A percentile compares a stretch with the other conserved stretches of the same genome.
Conservation (phyloP, 306 rosid genomes). For the Senna tora region DNA sequence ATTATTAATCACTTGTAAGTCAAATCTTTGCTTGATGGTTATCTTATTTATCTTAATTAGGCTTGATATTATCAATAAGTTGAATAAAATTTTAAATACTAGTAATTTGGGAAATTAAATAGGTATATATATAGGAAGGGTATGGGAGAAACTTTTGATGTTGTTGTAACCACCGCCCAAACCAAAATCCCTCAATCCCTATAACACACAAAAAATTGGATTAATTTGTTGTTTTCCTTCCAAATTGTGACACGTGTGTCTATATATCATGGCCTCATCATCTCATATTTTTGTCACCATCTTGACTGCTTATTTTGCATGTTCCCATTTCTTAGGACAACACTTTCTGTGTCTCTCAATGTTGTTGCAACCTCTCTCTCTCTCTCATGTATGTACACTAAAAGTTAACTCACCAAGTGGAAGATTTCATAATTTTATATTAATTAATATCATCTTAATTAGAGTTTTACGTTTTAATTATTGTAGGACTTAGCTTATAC, state of each 20-base stretch:
- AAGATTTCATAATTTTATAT: no score
- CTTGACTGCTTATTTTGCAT: slow-evolving; percentile 45
- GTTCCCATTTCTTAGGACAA: slow-evolving; percentile 65
- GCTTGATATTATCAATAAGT: no score
- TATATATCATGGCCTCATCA: slow-evolving; percentile 26
- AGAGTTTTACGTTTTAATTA: no score
- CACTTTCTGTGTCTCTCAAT: slow-evolving; percentile 41
- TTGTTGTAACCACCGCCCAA: slow-evolving; percentile 73
- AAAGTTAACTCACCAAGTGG: no score
- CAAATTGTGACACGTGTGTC: slow-evolving; percentile 37
- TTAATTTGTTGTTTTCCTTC: slow-evolving; percentile 36
- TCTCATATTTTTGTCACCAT: slow-evolving; percentile 39
- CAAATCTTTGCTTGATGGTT: no score
- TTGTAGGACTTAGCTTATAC: no score
- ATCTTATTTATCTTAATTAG: no score
- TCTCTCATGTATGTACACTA: not conserved
- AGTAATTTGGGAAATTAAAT: no score
- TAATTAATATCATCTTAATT: no score
- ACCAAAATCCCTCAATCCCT: slow-evolving; percentile 53
- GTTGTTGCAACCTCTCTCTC: slow-evolving; percentile 20
- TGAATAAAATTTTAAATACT: no score
- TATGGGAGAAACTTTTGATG: slow-evolving; percentile 57
- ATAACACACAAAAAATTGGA: not conserved
- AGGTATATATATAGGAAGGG: no score
- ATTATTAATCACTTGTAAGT: no score